Evolutionary conservation across 2,329 filamentous ascomycete genomes (phyloP).

Genomic region (Cercospora nicotianae): DNA sequence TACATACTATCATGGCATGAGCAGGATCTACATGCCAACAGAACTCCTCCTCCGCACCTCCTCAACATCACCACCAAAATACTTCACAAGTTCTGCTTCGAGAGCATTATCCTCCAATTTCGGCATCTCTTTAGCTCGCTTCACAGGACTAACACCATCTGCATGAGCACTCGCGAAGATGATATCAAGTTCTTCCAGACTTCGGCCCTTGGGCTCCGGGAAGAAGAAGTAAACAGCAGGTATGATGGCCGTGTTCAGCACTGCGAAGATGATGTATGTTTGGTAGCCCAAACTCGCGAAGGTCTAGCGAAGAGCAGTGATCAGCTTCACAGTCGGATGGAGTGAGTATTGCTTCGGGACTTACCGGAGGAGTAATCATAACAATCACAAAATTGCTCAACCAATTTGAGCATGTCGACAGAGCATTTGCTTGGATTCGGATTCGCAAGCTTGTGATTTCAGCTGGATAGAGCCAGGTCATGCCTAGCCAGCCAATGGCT

Average conservation of each 20-base stretch:
- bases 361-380: constrained; percentile 46
- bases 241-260: constrained; percentile 20
- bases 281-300: constrained; percentile 23
- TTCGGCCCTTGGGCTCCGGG: constrained; percentile 25
- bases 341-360: constrained; percentile 31
- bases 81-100: constrained; percentile 7
- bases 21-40: background rate
- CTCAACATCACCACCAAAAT: constrained; percentile 14
- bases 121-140: constrained; percentile 8
- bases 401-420: constrained; percentile 53
- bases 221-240: constrained; percentile 47
- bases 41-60: constrained; percentile 7
- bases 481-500: constrained; percentile 34
- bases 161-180: constrained; percentile 20
- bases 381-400: constrained; percentile 26
- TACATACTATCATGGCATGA: background rate
- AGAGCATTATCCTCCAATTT: constrained; percentile 4
- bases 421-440: constrained; percentile 55
- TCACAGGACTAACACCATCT: constrained; percentile 8
- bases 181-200: constrained; percentile 30
- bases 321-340: no score
- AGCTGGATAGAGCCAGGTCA: constrained; percentile 42
- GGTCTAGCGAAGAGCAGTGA: no score
- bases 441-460: constrained; percentile 49
- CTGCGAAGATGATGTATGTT: constrained; percentile 53